Percentiles rank a stretch among this genome's conserved stretches.
Conservation (phyloP, 768 basidiomycete species). For the Leccinum incarnatum region DNA sequence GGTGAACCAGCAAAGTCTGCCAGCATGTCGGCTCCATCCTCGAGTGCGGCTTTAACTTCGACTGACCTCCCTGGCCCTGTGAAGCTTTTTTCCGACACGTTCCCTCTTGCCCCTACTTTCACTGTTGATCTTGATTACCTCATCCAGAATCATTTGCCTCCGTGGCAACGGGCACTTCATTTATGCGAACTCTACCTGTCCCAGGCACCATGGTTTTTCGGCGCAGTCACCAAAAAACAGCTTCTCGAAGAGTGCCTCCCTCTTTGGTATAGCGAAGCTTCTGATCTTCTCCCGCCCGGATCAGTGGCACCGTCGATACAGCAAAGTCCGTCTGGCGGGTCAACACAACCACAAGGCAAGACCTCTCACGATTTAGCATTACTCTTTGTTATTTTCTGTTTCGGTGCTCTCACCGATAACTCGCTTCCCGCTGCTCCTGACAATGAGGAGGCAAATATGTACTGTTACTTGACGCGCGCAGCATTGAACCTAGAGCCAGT, state of each 20-base stretch:
- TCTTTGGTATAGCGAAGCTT: conserved; percentile 58
- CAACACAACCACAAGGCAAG: conserved; percentile 17
- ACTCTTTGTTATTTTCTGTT: conserved; percentile 60
- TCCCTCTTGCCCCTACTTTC: conserved; percentile 47
- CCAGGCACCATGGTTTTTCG: conserved; percentile 81
- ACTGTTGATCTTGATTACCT: conserved; percentile 46
- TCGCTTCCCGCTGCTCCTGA: conserved; percentile 50
- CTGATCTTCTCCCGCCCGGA: conserved; percentile 23
- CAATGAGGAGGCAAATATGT: conserved; percentile 51
- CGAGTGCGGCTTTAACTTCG: not conserved
- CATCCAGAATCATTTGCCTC: conserved; percentile 51
- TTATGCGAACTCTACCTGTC: conserved; percentile 70
- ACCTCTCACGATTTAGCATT: conserved; percentile 62
- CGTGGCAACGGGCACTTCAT: conserved; percentile 54
- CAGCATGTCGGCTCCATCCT: not conserved
- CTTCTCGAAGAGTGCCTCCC: conserved; percentile 65
- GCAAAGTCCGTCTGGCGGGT: not conserved
- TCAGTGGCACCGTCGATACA: conserved; percentile 24
- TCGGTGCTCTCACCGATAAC: conserved; percentile 58
- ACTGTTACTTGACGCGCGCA: conserved; percentile 58
- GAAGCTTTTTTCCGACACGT: conserved; percentile 35
- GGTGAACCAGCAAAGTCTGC: conserved; percentile 20
- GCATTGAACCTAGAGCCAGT: conserved; percentile 67
- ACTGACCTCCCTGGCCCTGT: conserved; percentile 24
- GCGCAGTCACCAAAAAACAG: conserved; percentile 62